These are phyloP conservation scores for Mycena indigotica DNA, from an alignment of 768 basidiomycete genomes.

Conservation along the genomic window DNA sequence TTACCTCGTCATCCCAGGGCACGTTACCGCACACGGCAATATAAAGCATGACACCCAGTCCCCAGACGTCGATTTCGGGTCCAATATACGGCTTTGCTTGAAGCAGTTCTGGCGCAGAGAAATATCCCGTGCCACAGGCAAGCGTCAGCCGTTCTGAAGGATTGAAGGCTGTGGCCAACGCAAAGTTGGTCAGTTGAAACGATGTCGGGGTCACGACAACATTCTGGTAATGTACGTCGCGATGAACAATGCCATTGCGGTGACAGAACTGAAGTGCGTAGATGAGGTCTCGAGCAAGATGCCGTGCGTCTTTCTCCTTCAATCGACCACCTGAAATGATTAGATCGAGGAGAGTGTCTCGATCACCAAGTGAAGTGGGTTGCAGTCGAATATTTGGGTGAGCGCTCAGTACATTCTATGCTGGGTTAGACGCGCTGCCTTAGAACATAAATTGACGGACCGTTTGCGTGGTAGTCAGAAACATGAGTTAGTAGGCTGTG, in stretches of 20 bases:
- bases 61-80: slow-evolving; percentile 98
- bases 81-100: slow-evolving; percentile 95
- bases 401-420: too few relatives aligned
- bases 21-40: slow-evolving; percentile 98
- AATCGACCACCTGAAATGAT: not conserved
- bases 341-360: not conserved
- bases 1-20: slow-evolving; percentile 96
- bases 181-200: slow-evolving; percentile 98
- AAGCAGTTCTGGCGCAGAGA: slow-evolving; percentile 94
- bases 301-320: not conserved
- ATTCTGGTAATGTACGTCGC: slow-evolving; percentile 98
- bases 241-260: slow-evolving; percentile 93
- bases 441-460: too few relatives aligned
- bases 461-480: too few relatives aligned
- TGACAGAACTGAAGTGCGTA: slow-evolving; percentile 95
- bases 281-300: slow-evolving; percentile 50
- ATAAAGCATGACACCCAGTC: slow-evolving; percentile 95
- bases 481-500: too few relatives aligned
- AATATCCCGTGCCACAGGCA: slow-evolving; percentile 95
- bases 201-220: slow-evolving; percentile 96
- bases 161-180: slow-evolving; percentile 91
- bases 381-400: not conserved
- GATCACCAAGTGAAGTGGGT: not conserved
- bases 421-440: too few relatives aligned
- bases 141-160: slow-evolving; percentile 80